These are phyloP conservation scores for Crithidia thermophila DNA, from an alignment of 208 protist species.

Conservation along the genomic window DNA sequence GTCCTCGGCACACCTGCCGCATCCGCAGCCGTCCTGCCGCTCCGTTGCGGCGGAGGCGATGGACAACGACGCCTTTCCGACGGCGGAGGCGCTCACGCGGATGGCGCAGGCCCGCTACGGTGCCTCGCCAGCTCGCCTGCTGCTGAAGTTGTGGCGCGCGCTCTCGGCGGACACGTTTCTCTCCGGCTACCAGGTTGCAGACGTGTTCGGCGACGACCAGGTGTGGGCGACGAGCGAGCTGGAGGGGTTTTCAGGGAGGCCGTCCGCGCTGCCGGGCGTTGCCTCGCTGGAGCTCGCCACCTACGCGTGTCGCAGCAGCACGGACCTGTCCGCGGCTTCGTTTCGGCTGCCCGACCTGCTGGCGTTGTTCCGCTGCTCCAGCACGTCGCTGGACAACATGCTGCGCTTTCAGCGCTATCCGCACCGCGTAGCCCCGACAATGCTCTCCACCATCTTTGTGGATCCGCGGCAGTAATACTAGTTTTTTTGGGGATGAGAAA, in stretches of 20 bases:
- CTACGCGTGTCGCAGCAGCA: slow-evolving; percentile 16
- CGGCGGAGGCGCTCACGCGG: slow-evolving; percentile 19
- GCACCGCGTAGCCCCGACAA: slow-evolving; percentile 5
- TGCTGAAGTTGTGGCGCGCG: slow-evolving; percentile 60
- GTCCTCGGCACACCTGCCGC: neutral
- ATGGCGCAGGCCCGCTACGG: slow-evolving; percentile 22
- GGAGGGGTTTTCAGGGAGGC: slow-evolving; percentile 4
- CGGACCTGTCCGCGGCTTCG: slow-evolving; percentile 43
- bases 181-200: slow-evolving; percentile 46
- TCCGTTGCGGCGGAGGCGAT: neutral
- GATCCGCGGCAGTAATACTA: slow-evolving; percentile 10
- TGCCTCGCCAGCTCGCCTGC: slow-evolving; percentile 27
- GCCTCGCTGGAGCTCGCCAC: slow-evolving; percentile 19
- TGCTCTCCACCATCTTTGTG: slow-evolving; percentile 32
- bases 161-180: slow-evolving; percentile 45
- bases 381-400: slow-evolving; percentile 41
- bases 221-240: slow-evolving; percentile 18
- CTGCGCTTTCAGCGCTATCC: slow-evolving; percentile 30
- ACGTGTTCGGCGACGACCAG: slow-evolving; percentile 48
- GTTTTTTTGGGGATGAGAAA: slow-evolving; percentile 8
- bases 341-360: slow-evolving; percentile 50
- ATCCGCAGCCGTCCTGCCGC: neutral
- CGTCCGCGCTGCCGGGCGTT: neutral
- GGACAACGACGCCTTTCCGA: neutral
- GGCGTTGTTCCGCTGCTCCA: slow-evolving; percentile 41